Evolutionary conservation across 108 stramenopile genomes (phyloP).

Genomic region (Fistulifera pelliculosa): DNA sequence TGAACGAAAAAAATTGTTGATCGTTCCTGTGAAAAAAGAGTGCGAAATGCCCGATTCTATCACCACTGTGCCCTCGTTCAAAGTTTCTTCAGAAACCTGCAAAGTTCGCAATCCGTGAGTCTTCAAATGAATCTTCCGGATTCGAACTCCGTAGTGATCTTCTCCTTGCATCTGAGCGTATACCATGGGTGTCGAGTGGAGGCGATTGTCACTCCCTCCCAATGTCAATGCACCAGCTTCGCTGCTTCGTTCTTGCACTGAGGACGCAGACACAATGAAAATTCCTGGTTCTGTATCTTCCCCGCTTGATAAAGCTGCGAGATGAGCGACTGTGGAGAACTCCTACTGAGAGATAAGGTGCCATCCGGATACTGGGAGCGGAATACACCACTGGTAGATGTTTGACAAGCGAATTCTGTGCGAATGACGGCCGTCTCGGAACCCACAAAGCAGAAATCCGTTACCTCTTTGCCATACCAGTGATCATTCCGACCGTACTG

Average conservation of each 20-base stretch:
- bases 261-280: conserved; percentile 54
- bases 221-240: conserved; percentile 66
- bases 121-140: conserved; percentile 53
- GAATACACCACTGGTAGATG: conserved; percentile 78
- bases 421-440: too few species aligned
- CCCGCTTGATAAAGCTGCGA: conserved; percentile 40
- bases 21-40: conserved; percentile 45
- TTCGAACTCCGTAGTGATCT: conserved; percentile 19
- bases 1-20: conserved; percentile 14
- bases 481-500: too few species aligned
- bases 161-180: conserved; percentile 23
- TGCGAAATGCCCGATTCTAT: conserved; percentile 85
- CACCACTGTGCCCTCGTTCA: conserved; percentile 45
- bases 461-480: too few species aligned
- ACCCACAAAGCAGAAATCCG: too few species aligned
- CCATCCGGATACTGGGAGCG: conserved; percentile 85
- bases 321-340: conserved; percentile 32
- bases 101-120: conserved; percentile 14
- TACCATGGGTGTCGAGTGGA: conserved; percentile 76
- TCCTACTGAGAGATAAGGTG: conserved; percentile 55
- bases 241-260: conserved; percentile 38
- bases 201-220: conserved; percentile 75
- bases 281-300: conserved; percentile 30
- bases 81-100: conserved; percentile 7
- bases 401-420: conserved; percentile 83